These are phyloP conservation scores for Phylloporus sp. DNA, from an alignment of 768 basidiomycete species.

Conservation along the genomic window DNA sequence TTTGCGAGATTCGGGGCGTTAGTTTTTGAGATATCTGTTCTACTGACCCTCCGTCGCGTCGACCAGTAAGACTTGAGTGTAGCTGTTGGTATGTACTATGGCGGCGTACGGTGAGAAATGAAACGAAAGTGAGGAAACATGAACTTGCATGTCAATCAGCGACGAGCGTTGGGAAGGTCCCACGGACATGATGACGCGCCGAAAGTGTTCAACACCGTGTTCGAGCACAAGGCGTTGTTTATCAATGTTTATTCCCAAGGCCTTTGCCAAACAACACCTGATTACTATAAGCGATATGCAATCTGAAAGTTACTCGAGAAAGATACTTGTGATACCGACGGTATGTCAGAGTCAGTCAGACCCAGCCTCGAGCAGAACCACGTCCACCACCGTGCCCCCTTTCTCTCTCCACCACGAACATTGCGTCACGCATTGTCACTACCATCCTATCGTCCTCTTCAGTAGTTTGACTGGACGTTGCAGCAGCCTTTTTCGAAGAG, in stretches of 20 bases:
- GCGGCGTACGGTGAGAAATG: background rate
- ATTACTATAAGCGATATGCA: too few relatives aligned
- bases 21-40: conserved; percentile 59
- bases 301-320: too few relatives aligned
- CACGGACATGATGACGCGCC: conserved; percentile 33
- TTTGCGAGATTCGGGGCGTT: conserved; percentile 48
- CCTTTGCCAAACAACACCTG: conserved; percentile 17
- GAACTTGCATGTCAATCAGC: conserved; percentile 59
- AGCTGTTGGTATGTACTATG: conserved; percentile 61
- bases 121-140: background rate
- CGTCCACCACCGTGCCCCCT: conserved; percentile 77
- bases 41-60: conserved; percentile 52
- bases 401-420: conserved; percentile 84
- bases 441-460: conserved; percentile 57
- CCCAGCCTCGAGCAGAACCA: conserved; percentile 70
- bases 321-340: too few relatives aligned
- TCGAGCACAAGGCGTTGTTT: conserved; percentile 19
- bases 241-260: conserved; percentile 19
- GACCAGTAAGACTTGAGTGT: conserved; percentile 54
- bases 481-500: conserved; percentile 42
- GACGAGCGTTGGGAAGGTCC: conserved; percentile 59
- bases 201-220: background rate
- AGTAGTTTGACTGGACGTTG: conserved; percentile 30
- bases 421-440: conserved; percentile 72
- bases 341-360: too few relatives aligned